These are phyloP conservation scores for Spergularia azorica DNA, from an alignment of 179 eudicot species.

Conservation along the genomic window DNA sequence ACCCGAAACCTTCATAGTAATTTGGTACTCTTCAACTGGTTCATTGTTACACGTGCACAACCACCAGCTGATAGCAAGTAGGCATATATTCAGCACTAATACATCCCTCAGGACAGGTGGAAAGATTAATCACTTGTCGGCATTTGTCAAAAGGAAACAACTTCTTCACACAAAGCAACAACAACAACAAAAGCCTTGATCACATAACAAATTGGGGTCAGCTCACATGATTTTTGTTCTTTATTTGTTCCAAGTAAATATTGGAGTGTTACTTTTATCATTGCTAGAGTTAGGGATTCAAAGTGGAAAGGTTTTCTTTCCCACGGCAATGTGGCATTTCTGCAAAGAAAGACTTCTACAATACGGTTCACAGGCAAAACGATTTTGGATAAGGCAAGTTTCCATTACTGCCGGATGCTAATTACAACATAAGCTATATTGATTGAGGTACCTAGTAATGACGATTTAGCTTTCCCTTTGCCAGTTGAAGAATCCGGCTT, in stretches of 20 bases:
- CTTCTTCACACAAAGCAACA: background rate
- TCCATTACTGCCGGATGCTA: background rate
- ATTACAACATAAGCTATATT: background rate
- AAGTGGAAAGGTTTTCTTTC: background rate
- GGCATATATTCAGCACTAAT: background rate
- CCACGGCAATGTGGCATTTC: background rate
- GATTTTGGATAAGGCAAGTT: background rate
- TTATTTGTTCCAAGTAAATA: background rate
- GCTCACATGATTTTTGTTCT: background rate
- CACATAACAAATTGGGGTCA: no score
- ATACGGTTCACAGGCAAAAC: background rate
- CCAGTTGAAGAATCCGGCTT: conserved; percentile 47
- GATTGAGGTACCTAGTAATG: conserved; percentile 51
- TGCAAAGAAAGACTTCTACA: background rate
- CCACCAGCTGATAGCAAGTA: background rate
- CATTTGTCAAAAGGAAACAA: background rate
- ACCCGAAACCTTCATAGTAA: background rate
- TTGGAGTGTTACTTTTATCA: background rate
- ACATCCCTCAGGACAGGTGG: background rate
- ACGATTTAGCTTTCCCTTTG: conserved; percentile 47
- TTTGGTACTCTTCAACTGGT: background rate
- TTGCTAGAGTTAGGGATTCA: background rate
- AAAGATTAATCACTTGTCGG: background rate
- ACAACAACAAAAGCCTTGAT: background rate
- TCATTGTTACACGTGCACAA: background rate